Evolutionary conservation across 257 asterid species (phyloP).

Genomic region (Coffea canephora): DNA sequence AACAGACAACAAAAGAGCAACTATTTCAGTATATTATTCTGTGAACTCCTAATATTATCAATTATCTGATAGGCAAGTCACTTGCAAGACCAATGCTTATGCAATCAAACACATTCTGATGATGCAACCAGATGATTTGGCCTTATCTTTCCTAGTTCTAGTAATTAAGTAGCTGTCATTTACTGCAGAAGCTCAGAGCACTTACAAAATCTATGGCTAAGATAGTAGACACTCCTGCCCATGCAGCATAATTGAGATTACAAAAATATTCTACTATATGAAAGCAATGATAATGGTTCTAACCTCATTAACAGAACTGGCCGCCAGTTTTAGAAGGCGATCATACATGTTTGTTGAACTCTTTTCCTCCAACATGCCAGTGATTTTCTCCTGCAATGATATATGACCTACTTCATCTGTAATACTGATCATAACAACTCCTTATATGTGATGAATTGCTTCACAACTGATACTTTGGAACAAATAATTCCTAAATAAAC

Average conservation of each 20-base stretch:
- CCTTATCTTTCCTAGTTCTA: background rate
- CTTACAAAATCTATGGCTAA: background rate
- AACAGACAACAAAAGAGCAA: background rate
- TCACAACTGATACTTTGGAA: background rate
- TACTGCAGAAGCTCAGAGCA: background rate
- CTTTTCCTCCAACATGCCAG: constrained; percentile 22
- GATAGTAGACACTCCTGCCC: background rate
- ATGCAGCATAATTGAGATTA: background rate
- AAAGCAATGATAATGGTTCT: constrained; percentile 14
- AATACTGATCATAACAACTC: background rate
- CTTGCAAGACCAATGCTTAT: background rate
- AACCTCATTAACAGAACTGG: constrained; percentile 72
- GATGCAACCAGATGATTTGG: background rate
- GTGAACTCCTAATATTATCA: background rate
- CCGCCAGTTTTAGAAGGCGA: constrained; percentile 60
- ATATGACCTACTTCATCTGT: background rate
- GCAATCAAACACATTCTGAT: background rate
- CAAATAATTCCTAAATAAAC: background rate
- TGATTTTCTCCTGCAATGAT: constrained; percentile 31
- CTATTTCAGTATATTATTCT: background rate
- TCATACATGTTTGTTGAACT: constrained; percentile 53
- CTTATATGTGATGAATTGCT: background rate
- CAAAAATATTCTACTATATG: no score
- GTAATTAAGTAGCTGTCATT: background rate
- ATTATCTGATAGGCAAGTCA: background rate